Evolutionary conservation across 2,329 filamentous ascomycete species (phyloP).

Genomic region (Stagonosporopsis tanaceti): DNA sequence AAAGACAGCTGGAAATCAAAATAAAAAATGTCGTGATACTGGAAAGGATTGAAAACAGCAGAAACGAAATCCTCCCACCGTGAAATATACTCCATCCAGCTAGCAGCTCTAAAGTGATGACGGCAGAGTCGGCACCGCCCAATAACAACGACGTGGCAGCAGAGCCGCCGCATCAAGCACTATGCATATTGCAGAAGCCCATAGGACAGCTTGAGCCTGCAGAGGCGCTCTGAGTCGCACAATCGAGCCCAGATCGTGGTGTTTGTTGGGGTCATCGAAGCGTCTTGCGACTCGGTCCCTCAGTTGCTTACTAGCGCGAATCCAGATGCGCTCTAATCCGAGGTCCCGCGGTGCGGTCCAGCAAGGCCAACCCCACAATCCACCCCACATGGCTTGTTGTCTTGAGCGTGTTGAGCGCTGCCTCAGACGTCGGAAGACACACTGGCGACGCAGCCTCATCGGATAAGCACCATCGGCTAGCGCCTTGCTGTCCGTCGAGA

Average conservation of each 20-base stretch:
- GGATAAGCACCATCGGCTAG: constrained; percentile 24
- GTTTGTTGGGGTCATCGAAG: constrained; percentile 5
- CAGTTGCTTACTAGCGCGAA: constrained; percentile 6
- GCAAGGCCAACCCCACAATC: constrained; percentile 14
- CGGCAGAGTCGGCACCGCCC: constrained; percentile 4
- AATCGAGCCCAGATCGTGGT: constrained; percentile 2
- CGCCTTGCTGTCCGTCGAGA: constrained; percentile 7
- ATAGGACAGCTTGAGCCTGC: not conserved
- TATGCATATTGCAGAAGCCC: constrained; percentile 3
- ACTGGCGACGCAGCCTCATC: constrained; percentile 8
- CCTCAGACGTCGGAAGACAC: constrained; percentile 13
- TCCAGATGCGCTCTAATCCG: constrained; percentile 3
- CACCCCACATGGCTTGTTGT: constrained; percentile 15
- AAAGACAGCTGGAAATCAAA: not conserved
- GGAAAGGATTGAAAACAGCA: not conserved
- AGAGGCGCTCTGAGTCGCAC: not conserved
- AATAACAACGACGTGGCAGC: not conserved
- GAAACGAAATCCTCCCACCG: constrained; percentile 3
- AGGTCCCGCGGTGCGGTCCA: constrained; percentile 6
- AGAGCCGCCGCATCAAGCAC: not conserved
- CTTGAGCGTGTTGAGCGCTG: constrained; percentile 1
- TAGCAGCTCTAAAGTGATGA: constrained; percentile 12
- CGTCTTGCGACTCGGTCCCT: constrained; percentile 3
- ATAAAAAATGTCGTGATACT: not conserved
- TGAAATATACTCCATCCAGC: constrained; percentile 25